These are phyloP conservation scores for Coemansia sp. DNA, from an alignment of 192 early-diverging fungal genomes.

Conservation along the genomic window DNA sequence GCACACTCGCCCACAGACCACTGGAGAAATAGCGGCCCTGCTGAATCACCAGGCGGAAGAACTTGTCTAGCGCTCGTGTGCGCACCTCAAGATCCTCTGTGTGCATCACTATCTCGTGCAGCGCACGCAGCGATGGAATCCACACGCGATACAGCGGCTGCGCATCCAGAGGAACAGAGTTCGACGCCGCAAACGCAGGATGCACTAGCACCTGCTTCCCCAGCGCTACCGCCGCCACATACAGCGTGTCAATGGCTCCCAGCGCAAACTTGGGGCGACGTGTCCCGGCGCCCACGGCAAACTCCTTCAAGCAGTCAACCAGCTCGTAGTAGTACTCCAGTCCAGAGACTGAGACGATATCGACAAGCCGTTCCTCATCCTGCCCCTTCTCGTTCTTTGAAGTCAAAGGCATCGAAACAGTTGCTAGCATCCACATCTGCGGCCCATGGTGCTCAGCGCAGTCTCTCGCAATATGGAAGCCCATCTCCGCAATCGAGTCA, in stretches of 20 bases:
- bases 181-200: conserved; percentile 7
- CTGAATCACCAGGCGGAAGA: conserved; percentile 80
- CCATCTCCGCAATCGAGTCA: conserved; percentile 72
- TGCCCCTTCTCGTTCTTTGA: background rate
- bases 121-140: conserved; percentile 86
- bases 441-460: conserved; percentile 39
- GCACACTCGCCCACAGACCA: conserved; percentile 79
- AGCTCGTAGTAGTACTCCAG: conserved; percentile 55
- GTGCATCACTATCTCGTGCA: conserved; percentile 88
- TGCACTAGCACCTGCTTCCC: conserved; percentile 35
- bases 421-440: conserved; percentile 41
- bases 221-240: conserved; percentile 19
- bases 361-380: background rate
- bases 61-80: conserved; percentile 76
- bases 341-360: conserved; percentile 28
- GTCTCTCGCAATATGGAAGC: conserved; percentile 62
- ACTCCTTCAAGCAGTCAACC: conserved; percentile 48
- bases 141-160: conserved; percentile 71
- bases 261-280: conserved; percentile 43
- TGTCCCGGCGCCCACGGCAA: conserved; percentile 23
- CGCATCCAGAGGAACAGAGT: conserved; percentile 45
- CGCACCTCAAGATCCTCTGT: conserved; percentile 89
- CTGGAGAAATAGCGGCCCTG: conserved; percentile 73
- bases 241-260: conserved; percentile 46
- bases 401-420: background rate